Base-by-base conservation (phyloP, 176 grass and related monocot genomes). In the Cenchrus fungigraminus region DNA sequence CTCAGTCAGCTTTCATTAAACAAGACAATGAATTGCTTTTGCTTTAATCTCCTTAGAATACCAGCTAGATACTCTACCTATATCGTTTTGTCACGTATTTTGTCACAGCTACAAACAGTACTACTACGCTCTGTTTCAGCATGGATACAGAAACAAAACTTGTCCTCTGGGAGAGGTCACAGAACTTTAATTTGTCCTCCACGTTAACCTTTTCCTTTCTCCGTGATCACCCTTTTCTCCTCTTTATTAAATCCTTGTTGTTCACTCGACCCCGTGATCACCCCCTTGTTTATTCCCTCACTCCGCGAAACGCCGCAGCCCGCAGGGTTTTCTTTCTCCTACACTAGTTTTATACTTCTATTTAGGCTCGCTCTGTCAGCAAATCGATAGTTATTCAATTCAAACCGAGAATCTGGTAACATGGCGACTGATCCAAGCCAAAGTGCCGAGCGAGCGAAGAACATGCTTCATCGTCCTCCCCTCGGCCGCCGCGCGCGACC, bases 351-450 rank as follows among this genome's bases (percentile, higher is more conserved):
- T 25, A 25, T 25, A n/a, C 67, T 54, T 19, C 6, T 58, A 4
- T 2, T 20, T 6, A 80, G 44, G 25, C 3, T 14, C 29, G 2
- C 2, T 25, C 20, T 65, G 65, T 57, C 31, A 45, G 16, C 6
- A 57, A 16, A 16, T 7, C n/a, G 59, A 4, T 12, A 12, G 3
- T 47, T 66, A 72, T 56, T 65, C 56, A 65, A 83, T 25, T 64
- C 56, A 65, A 83, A 78, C 6, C 14, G 40, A 25, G 81, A 66
- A 79, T 73, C 81, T 74, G 9, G 81, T 73, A 84, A 19, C 74
- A 14, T 79, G 81, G 22, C 29, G 66, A 45, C 8, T 76, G 51
- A 43, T 79, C 68, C 52, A 56, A 40, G 60, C 66, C 11, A 2
- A 2, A 51, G 49, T 51, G 49, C 3, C 49, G 25, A 25, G 25